These are phyloP conservation scores for Samsoniella hepiali DNA, from an alignment of 2,329 filamentous ascomycete genomes.

Conservation along the genomic window DNA sequence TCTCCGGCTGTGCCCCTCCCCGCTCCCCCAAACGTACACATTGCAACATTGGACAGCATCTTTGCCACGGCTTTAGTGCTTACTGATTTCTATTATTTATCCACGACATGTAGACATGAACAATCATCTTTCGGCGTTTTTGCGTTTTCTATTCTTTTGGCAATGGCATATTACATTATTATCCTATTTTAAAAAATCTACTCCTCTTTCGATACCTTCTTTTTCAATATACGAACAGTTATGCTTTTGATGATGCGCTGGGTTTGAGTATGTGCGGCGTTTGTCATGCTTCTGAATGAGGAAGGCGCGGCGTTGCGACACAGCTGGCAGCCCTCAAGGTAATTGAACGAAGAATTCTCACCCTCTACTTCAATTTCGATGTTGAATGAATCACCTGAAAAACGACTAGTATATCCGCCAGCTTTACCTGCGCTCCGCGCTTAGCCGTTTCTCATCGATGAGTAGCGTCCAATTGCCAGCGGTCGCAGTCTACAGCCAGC, in stretches of 20 bases:
- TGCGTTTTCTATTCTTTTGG: constrained; percentile 2
- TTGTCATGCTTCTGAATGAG: not conserved
- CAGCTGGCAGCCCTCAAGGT: not conserved
- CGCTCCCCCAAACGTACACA: not conserved
- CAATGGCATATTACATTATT: not conserved
- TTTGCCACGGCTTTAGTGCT: too few species aligned
- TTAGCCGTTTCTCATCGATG: not conserved
- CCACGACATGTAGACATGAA: constrained; percentile 10
- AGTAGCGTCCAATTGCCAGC: constrained; percentile 23
- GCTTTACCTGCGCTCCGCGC: not conserved
- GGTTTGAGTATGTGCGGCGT: not conserved
- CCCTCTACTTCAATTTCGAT: not conserved
- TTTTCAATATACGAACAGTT: not conserved
- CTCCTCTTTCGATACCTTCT: not conserved
- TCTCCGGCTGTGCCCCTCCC: constrained; percentile 11
- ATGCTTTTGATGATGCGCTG: not conserved
- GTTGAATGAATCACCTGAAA: not conserved
- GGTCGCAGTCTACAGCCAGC: constrained; percentile 24
- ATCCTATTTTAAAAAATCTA: not conserved
- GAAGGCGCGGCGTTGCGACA: not conserved
- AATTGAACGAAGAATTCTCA: not conserved
- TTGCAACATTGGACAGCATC: not conserved
- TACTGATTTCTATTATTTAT: not conserved
- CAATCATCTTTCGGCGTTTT: constrained; percentile 10
- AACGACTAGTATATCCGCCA: not conserved